These are phyloP conservation scores for Colletotrichum liriopes DNA, from an alignment of 2,329 filamentous ascomycete species.

Conservation along the genomic window DNA sequence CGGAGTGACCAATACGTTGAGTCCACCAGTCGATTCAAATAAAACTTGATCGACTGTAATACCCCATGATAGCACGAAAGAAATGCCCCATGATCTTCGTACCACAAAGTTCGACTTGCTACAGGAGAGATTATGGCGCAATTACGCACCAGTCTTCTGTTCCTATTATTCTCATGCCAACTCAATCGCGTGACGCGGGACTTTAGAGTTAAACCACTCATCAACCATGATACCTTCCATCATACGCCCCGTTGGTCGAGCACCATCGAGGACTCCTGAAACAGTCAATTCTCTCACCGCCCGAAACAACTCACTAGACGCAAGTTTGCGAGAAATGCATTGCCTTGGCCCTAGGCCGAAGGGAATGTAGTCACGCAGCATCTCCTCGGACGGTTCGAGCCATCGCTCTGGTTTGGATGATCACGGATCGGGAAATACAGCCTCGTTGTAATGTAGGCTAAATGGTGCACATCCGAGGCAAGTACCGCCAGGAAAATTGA, in stretches of 20 bases:
- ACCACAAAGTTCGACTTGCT: background rate
- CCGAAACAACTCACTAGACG: conserved; percentile 19
- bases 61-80: background rate
- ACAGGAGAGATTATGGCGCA: background rate
- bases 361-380: conserved; percentile 11
- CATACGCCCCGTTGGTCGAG: background rate
- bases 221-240: conserved; percentile 12
- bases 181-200: conserved; percentile 12
- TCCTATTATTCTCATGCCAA: background rate
- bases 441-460: conserved; percentile 7
- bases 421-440: background rate
- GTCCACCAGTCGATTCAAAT: background rate
- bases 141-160: background rate
- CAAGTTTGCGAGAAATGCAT: conserved; percentile 20
- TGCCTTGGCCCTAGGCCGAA: conserved; percentile 10
- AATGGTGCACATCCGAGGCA: conserved; percentile 11
- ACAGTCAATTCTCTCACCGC: background rate
- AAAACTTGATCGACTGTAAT: background rate
- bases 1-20: background rate
- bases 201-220: conserved; percentile 20
- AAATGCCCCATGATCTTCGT: background rate
- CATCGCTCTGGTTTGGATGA: conserved; percentile 6
- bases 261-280: background rate
- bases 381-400: conserved; percentile 3
- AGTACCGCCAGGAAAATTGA: conserved; percentile 4